A percentile compares a stretch with the other conserved stretches of the same genome.
These are phyloP conservation scores for Ilyonectria robusta DNA, from an alignment of 2,329 filamentous ascomycete species.

Conservation along the genomic window DNA sequence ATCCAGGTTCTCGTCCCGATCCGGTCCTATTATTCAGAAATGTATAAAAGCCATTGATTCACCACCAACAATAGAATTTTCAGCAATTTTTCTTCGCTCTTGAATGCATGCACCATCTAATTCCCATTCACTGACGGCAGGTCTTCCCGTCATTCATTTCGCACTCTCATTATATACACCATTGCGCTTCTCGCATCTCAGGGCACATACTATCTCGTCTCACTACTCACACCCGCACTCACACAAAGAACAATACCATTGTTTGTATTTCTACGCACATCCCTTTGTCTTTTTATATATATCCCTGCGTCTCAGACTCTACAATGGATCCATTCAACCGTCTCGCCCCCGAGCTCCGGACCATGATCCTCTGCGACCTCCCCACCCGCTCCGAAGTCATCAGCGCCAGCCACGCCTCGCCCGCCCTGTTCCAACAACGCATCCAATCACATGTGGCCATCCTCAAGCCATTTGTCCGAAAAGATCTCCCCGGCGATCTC, in stretches of 20 bases:
- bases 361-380: background rate
- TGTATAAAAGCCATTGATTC: background rate
- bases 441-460: background rate
- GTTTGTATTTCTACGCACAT: background rate
- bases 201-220: too few species aligned
- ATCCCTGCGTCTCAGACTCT: background rate
- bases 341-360: slow-evolving; percentile 5
- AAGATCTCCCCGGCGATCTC: slow-evolving; percentile 1
- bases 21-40: background rate
- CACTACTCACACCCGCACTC: too few species aligned
- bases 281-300: background rate
- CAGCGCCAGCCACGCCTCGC: slow-evolving; percentile 2
- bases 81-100: background rate
- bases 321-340: slow-evolving; percentile 2
- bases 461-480: background rate
- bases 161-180: too few species aligned
- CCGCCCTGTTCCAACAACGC: background rate
- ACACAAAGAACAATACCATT: too few species aligned
- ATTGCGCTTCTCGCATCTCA: too few species aligned
- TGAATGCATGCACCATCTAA: background rate
- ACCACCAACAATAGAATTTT: background rate
- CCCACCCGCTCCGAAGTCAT: background rate
- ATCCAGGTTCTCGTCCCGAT: background rate
- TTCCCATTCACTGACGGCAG: too few species aligned
- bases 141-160: too few species aligned